Evolutionary conservation across 1,284 basidiomycete species (phyloP).

Genomic region (Rhodofomes roseus): DNA sequence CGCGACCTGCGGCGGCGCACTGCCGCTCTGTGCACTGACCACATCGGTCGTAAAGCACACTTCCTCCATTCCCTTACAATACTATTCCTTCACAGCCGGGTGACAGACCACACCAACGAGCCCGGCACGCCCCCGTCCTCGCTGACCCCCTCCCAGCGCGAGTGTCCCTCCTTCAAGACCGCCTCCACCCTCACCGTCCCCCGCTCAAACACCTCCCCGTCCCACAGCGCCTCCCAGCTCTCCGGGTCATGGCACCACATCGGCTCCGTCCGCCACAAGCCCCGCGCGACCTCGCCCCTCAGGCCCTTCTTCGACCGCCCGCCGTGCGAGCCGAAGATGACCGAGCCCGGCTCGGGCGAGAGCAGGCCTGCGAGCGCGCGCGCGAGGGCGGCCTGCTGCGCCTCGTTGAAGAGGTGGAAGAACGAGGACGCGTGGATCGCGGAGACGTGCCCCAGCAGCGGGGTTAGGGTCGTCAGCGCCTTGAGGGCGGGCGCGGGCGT

Average conservation of each 20-base stretch:
- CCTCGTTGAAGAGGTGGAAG: slow-evolving; percentile 46
- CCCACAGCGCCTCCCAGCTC: slow-evolving; percentile 41
- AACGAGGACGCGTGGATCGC: slow-evolving; percentile 42
- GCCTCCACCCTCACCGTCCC: slow-evolving; percentile 35
- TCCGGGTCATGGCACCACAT: slow-evolving; percentile 34
- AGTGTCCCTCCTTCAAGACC: slow-evolving; percentile 6
- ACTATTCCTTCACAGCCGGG: slow-evolving; percentile 9
- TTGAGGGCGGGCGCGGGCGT: slow-evolving; percentile 28
- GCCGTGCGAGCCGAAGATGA: slow-evolving; percentile 31
- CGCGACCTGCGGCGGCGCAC: too few relatives aligned
- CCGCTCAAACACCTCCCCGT: slow-evolving; percentile 35
- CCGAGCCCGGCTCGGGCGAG: slow-evolving; percentile 30
- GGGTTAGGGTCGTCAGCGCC: slow-evolving; percentile 31
- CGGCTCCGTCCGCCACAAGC: slow-evolving; percentile 4
- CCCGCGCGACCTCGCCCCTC: neutral
- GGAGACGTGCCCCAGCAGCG: slow-evolving; percentile 32
- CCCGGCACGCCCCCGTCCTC: slow-evolving; percentile 1
- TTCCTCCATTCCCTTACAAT: too few relatives aligned
- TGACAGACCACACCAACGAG: slow-evolving; percentile 3
- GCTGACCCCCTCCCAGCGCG: neutral
- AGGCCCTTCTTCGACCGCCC: slow-evolving; percentile 18
- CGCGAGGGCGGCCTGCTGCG: slow-evolving; percentile 36
- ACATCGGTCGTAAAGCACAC: too few relatives aligned
- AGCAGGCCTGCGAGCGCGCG: slow-evolving; percentile 35
- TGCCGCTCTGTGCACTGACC: too few relatives aligned